Evolutionary conservation across 352 stramenopile species (phyloP).

Genomic region (Pythium brassicae): DNA sequence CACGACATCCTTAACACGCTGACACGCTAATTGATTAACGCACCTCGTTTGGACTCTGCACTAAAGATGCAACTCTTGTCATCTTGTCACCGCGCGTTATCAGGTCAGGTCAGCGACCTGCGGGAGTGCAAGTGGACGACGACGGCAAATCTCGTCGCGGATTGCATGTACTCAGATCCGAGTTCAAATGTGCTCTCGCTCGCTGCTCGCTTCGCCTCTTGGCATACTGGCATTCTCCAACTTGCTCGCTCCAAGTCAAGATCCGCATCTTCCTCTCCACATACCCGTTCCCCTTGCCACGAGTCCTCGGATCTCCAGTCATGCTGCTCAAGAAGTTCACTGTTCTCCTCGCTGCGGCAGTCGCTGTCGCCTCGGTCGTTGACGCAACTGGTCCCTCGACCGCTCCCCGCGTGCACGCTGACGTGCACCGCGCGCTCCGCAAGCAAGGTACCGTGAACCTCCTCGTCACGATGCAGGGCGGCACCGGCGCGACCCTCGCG

Average conservation of each 20-base stretch:
- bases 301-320: not conserved
- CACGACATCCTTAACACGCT: not conserved
- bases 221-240: constrained; percentile 8
- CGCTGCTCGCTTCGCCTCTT: too few species aligned
- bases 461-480: constrained; percentile 17
- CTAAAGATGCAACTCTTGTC: not conserved
- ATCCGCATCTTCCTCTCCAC: not conserved
- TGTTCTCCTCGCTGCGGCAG: not conserved
- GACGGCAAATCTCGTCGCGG: not conserved
- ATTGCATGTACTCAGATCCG: not conserved
- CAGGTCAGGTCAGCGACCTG: not conserved
- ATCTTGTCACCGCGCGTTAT: not conserved
- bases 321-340: constrained; percentile 2
- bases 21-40: not conserved
- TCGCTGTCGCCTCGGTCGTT: not conserved
- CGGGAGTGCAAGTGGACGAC: too few species aligned
- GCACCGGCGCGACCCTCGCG: constrained; percentile 3
- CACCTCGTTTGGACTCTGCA: not conserved
- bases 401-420: constrained; percentile 9
- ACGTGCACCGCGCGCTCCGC: constrained; percentile 19
- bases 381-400: not conserved
- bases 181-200: not conserved
- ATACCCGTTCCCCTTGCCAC: constrained; percentile 6
- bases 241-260: constrained; percentile 1
- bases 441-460: constrained; percentile 19